phyloP scores from a whole-genome alignment of 2,329 filamentous ascomycete genomes.

The Pseudogymnoascus sp. region DNA sequence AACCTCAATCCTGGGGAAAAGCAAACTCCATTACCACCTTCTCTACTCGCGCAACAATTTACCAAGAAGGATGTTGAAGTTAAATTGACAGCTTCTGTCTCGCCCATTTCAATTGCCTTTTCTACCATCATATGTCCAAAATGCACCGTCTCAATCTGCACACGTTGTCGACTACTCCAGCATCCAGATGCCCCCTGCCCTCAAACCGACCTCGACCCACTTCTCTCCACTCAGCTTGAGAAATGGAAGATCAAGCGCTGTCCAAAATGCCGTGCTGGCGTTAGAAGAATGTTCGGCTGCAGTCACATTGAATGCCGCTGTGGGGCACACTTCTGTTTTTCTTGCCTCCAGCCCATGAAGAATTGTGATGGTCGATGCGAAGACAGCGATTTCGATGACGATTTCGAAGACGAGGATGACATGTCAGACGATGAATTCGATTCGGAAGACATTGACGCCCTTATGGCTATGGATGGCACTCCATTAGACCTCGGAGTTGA shows the following conservation, averaged over 20 bases:
- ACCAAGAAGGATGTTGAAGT: background rate
- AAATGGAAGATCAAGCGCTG: constrained; percentile 41
- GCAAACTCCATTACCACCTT: background rate
- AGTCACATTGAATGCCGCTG: constrained; percentile 40
- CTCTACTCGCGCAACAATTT: background rate
- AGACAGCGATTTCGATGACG: constrained; percentile 20
- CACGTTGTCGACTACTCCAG: constrained; percentile 34
- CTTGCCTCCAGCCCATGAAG: constrained; percentile 30
- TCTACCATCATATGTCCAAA: constrained; percentile 34
- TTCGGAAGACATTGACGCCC: constrained; percentile 22
- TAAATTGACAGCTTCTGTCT: background rate
- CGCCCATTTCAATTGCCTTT: background rate
- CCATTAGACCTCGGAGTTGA: constrained; percentile 29
- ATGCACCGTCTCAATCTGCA: constrained; percentile 36
- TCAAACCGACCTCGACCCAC: constrained; percentile 29
- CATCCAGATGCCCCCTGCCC: constrained; percentile 31
- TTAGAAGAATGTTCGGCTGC: constrained; percentile 41
- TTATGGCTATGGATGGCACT: constrained; percentile 26
- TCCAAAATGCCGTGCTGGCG: constrained; percentile 39
- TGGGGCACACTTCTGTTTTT: constrained; percentile 43
- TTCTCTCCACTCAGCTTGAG: constrained; percentile 29
- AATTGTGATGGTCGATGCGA: background rate
- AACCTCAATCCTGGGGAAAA: background rate
- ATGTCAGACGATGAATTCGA: constrained; percentile 20
- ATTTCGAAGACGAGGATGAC: constrained; percentile 23